Base-by-base conservation (phyloP, 495 filamentous ascomycete genomes). In the Podospora pseudoanserina region DNA sequence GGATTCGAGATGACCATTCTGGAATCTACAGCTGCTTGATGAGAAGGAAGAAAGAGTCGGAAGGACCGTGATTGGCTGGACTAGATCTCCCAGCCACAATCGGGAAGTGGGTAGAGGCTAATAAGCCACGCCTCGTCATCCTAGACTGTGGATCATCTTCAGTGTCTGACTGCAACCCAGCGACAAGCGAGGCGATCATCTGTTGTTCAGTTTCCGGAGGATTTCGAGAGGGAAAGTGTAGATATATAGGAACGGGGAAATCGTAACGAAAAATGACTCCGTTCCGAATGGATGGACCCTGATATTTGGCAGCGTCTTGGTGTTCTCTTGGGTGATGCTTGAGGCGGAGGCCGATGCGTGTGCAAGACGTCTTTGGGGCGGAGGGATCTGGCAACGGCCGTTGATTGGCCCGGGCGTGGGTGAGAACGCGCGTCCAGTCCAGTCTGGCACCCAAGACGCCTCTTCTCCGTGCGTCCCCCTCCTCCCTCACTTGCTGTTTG, bases 391-490 rank as follows among this genome's bases (percentile, higher is more conserved):
- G 60, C 20, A 19, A 54, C 4, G 1, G 28, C 19, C 27, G 9
- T 55, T 76, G 67, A 76, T 74, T 74, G 70, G 70, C 57, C 63
- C 23, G 54, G 61, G 15, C 26, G 18, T 63, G 60, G 68, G 39
- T 65, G 66, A 66, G 72, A 71, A 74, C 74, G 74, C 74, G 74
- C 74, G 74, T 76, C 62, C 72, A 69, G 66, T 61, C 58, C 64
- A 61, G 67, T 71, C 72, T 70, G 32, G 61, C 39, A 44, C 56
- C 54, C 53, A 49, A 55, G 20, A 26, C 23, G 53, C 20, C 56
- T 66, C 23, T 44, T 59, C 49, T 20, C 69, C 65, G 60, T 73
- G 69, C 69, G 61, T 71, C 68, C 63, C 69, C 66, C 60, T 68
- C 65, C 58, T 64, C 61, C 49, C 59, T 67, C 60, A 61, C 58